Evolutionary conservation across 805 yeast genomes (phyloP).

Genomic region (Alloascoidea hylecoeti): DNA sequence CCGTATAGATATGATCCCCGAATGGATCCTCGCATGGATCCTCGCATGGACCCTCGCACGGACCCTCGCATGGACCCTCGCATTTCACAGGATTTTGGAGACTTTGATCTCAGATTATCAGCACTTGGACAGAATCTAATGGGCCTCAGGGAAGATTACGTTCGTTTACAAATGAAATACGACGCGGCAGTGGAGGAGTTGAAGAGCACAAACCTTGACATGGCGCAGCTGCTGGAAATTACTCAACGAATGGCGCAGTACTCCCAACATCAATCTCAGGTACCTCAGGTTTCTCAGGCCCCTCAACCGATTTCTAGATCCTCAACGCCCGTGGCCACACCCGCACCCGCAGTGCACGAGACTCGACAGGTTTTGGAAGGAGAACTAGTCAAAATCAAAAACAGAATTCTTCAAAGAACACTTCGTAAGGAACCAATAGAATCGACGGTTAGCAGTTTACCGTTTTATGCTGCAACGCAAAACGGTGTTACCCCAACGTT

Average conservation of each 20-base stretch:
- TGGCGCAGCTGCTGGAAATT: slow-evolving; percentile 35
- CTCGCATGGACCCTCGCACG: no score
- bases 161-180: slow-evolving; percentile 26
- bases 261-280: no score
- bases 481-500: not conserved
- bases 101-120: not conserved
- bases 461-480: slow-evolving; percentile 3
- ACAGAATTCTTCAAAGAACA: slow-evolving; percentile 15
- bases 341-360: no score
- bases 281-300: not conserved
- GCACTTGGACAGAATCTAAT: slow-evolving; percentile 26
- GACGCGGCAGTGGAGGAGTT: slow-evolving; percentile 34
- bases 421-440: slow-evolving; percentile 4
- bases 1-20: no score
- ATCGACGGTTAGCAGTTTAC: slow-evolving; percentile 13
- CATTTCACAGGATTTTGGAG: not conserved
- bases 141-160: slow-evolving; percentile 26
- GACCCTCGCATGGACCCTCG: not conserved
- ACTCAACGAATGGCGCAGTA: no score
- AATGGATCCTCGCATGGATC: no score
- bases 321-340: not conserved
- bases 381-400: slow-evolving; percentile 14
- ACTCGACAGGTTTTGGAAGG: slow-evolving; percentile 5
- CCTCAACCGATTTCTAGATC: not conserved
- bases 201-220: slow-evolving; percentile 34